Base-by-base conservation (phyloP, 192 early-diverging fungal genomes). In the Backusella circina region DNA sequence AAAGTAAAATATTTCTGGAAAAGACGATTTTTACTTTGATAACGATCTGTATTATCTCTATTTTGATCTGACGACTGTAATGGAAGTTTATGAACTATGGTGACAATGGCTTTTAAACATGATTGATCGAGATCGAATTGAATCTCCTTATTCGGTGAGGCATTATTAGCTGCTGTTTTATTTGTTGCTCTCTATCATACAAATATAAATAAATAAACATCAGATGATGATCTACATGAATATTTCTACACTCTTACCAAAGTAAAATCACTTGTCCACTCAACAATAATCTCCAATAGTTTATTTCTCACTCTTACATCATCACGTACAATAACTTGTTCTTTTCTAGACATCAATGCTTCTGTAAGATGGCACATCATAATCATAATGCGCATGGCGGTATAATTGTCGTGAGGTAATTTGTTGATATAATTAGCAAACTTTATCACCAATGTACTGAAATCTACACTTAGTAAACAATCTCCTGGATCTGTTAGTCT, bases 91-190 rank as follows among this genome's bases (percentile, higher is more conserved):
- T 86, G 82, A 21, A 96, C 65, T 3, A 96, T 75, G 1, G 82
- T 72, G 5, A 87, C 89, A 37, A 94, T 84, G 0, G 93, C 89
- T 69, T 91, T 92, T 75, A 96, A 84, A 67, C 89, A 91, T 9
- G 87, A 90, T 44, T 91, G 77, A 82, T 96, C 93, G 15, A 95
- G 75, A 75, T 94, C 93, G n/a, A 86, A 82, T 18, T 90, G 90
- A 15, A 93, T 76, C 71, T 90, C 90, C 61, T 82, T 82, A 77
- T 83, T 87, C 26, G 83, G 82, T 16, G 77, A 73, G 7, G 28
- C 47, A 16, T 5, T 44, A 12, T 41, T 47, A 31, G 35, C 5
- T 6, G 37, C 12, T 32, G 82, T 44, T 16, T 81, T 67, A 15
- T 67, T 26, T 28, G 65, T 67, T 33, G 65, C 33, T 35, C 65